Percentiles rank a stretch among this genome's conserved stretches.
Conservation (phyloP, 169 alveolate genomes). For the Plasmodium malariae region DNA sequence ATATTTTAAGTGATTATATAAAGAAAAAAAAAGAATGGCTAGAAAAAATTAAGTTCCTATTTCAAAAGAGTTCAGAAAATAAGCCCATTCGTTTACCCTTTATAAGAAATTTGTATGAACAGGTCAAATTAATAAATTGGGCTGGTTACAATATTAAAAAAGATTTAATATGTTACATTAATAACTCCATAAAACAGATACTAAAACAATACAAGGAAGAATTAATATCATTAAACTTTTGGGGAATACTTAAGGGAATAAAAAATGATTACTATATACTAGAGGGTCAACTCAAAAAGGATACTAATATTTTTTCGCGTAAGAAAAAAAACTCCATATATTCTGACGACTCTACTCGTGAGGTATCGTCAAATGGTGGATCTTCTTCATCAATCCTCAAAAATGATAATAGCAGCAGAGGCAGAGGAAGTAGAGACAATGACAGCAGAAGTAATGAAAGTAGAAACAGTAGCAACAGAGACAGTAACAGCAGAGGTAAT, state of each 20-base stretch:
- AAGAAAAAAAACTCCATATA: not conserved
- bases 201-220: conserved; percentile 35
- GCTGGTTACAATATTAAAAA: conserved; percentile 57
- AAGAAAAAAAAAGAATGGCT: conserved; percentile 66
- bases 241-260: conserved; percentile 67
- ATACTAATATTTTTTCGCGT: not conserved
- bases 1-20: conserved; percentile 18
- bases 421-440: not conserved
- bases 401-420: not conserved
- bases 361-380: not conserved
- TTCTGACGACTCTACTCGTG: conserved; percentile 5
- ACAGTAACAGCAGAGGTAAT: not conserved
- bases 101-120: conserved; percentile 29
- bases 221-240: conserved; percentile 24
- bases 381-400: not conserved
- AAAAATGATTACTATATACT: conserved; percentile 53
- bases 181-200: conserved; percentile 36
- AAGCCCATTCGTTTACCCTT: conserved; percentile 24
- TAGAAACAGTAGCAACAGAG: not conserved
- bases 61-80: not conserved
- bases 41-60: conserved; percentile 19
- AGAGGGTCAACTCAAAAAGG: conserved; percentile 38
- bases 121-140: conserved; percentile 62
- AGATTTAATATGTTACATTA: conserved; percentile 21
- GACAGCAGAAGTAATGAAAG: not conserved